phyloP scores from a whole-genome alignment of 306 rosid species.

The Adenanthera pavonina region DNA sequence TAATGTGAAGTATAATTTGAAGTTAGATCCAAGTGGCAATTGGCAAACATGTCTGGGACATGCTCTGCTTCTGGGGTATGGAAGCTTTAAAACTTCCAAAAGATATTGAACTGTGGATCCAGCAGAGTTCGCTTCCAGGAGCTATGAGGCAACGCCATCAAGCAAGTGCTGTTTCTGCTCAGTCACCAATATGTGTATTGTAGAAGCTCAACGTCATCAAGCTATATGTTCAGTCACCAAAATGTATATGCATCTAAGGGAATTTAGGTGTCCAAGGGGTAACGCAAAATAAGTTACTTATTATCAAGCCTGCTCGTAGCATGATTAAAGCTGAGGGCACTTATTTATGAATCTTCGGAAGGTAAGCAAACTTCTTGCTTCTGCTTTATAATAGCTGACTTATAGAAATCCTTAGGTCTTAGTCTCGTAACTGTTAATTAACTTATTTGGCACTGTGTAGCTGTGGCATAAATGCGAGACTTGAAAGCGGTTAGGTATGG shows the following conservation, averaged over 20 bases:
- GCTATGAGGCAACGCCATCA: not conserved
- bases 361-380: slow-evolving; percentile 38
- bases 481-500: slow-evolving; percentile 29
- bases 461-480: slow-evolving; percentile 27
- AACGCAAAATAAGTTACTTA: slow-evolving; percentile 13
- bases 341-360: slow-evolving; percentile 34
- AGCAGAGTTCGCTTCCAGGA: not conserved
- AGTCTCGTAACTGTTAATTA: slow-evolving; percentile 5
- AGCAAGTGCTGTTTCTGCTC: not conserved
- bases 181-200: not conserved
- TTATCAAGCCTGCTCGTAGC: slow-evolving; percentile 29
- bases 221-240: slow-evolving; percentile 26
- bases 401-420: slow-evolving; percentile 20
- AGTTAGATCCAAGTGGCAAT: no score
- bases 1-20: no score
- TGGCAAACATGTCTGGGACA: no score
- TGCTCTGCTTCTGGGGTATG: not conserved
- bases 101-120: slow-evolving; percentile 13
- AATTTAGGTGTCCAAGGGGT: slow-evolving; percentile 30
- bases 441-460: slow-evolving; percentile 30
- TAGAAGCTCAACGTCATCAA: not conserved
- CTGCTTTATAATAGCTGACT: slow-evolving; percentile 29
- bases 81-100: not conserved
- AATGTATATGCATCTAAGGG: slow-evolving; percentile 8
- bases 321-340: slow-evolving; percentile 36